Conservation (phyloP, 139 green algal genomes). For the Nannochloris sp. region DNA sequence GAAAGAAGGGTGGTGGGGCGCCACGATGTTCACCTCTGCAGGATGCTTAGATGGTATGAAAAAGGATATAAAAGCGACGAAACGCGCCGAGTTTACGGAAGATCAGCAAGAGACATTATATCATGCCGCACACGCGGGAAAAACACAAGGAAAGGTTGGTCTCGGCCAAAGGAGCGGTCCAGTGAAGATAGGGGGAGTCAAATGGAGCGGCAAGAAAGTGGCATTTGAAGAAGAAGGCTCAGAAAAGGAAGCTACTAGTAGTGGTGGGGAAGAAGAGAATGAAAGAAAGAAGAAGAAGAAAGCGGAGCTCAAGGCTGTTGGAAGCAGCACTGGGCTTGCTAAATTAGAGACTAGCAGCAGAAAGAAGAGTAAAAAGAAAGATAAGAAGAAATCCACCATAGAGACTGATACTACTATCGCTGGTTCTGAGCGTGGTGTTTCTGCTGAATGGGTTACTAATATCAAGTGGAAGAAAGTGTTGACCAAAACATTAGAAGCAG, state of each 20-base stretch:
- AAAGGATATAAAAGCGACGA: slow-evolving; percentile 5
- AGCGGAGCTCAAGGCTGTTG: background rate
- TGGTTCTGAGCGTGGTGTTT: background rate
- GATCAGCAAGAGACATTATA: slow-evolving; percentile 40
- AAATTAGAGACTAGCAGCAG: background rate
- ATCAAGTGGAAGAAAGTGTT: slow-evolving; percentile 46
- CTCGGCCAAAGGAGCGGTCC: slow-evolving; percentile 28
- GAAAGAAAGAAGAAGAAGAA: background rate
- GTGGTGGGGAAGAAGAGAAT: background rate
- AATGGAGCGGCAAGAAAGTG: slow-evolving; percentile 64
- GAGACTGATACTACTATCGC: background rate
- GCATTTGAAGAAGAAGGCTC: slow-evolving; percentile 53
- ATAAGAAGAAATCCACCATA: background rate
- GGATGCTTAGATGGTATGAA: slow-evolving; percentile 50
- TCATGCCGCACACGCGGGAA: slow-evolving; percentile 30
- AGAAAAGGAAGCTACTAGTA: background rate
- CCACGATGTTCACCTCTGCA: slow-evolving; percentile 47
- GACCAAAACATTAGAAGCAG: slow-evolving; percentile 4
- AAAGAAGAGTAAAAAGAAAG: background rate
- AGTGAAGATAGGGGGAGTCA: slow-evolving; percentile 43
- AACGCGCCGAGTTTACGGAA: slow-evolving; percentile 52
- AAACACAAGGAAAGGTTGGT: slow-evolving; percentile 37
- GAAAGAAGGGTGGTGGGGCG: slow-evolving; percentile 68
- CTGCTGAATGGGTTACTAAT: background rate
- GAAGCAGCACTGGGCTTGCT: background rate